Base-by-base conservation (phyloP, 495 filamentous ascomycete species). In the Endocarpon pusillum region DNA sequence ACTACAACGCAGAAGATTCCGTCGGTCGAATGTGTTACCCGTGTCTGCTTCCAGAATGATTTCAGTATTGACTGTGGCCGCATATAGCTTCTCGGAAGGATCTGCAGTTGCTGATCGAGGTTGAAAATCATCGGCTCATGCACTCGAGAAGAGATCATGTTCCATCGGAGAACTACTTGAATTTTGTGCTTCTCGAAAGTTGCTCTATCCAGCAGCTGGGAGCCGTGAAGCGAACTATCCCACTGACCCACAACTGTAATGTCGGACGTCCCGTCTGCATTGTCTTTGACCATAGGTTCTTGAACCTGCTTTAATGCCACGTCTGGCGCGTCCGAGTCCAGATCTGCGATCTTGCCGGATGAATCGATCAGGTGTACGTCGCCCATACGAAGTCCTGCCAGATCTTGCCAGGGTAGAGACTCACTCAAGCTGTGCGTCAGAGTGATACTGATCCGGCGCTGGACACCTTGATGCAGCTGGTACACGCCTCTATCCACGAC, bases 221-320 rank as follows among this genome's bases (percentile, higher is more conserved):
- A 99, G 37, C 71, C 73, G 48, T 99, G 89, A 38, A 87, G 65
- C 46, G 81, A 87, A 0, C 91, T 96, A 51, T 96, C 91, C 89
- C 89, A 99, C 48, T 96, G 89, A 6, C 79, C 85, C 7, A 76
- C 55, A 15, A 96, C 60, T 1, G 77, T 85, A 33, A 92, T 69
- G 48, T 79, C 78, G n/a, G 77, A 81, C 1, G 87, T 94, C 20
- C 89, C 89, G 49, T 96, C 86, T 3, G 81, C 69, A 54, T 94
- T 87, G 25, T 74, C 69, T 38, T 75, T 76, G 36, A 91, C 67
- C 32, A 67, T 63, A 3, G 89, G 85, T 28, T 78, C 73, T 31
- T 74, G 67, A 9, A 81, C 57, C 21, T 89, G 65, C 47, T 79
- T 81, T 18, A 99, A 59, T 1, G 73, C 55, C 11, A 96, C 71